Percentiles rank a stretch among this genome's conserved stretches.
phyloP scores from a whole-genome alignment of 2,329 filamentous ascomycete genomes.

The Aspergillus hortae region DNA sequence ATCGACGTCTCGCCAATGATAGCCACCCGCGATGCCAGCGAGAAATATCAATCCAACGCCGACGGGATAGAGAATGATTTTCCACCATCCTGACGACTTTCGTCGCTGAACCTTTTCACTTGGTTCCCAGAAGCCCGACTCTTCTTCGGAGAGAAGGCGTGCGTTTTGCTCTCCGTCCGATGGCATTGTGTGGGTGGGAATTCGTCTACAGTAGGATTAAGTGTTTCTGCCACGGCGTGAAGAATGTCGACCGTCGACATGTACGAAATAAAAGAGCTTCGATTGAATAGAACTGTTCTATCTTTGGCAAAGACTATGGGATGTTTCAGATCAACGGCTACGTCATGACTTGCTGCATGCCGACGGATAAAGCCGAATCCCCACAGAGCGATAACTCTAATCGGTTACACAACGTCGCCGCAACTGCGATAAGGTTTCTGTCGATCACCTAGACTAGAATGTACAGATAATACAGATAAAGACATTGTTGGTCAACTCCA shows the following conservation, averaged over 20 bases:
- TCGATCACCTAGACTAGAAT: neutral
- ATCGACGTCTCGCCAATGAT: slow-evolving; percentile 14
- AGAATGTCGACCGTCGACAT: no score
- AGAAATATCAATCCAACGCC: slow-evolving; percentile 15
- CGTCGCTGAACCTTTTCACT: neutral
- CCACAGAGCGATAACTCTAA: neutral
- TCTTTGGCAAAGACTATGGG: neutral
- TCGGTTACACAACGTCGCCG: neutral
- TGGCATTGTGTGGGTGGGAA: neutral
- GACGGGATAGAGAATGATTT: slow-evolving; percentile 12
- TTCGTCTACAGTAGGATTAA: neutral
- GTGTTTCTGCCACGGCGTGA: no score
- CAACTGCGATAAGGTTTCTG: neutral
- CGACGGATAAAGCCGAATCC: neutral
- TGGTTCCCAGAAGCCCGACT: neutral
- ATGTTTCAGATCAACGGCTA: neutral
- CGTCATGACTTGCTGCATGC: neutral
- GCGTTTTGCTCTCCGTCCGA: neutral
- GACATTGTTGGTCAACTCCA: no score
- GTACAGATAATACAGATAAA: no score
- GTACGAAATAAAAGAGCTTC: no score
- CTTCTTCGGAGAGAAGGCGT: slow-evolving; percentile 1
- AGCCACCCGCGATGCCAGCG: slow-evolving; percentile 14
- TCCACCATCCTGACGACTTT: neutral
- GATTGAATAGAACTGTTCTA: no score